These are phyloP conservation scores for Clathrus columnatus DNA, from an alignment of 768 basidiomycete species.

Conservation along the genomic window DNA sequence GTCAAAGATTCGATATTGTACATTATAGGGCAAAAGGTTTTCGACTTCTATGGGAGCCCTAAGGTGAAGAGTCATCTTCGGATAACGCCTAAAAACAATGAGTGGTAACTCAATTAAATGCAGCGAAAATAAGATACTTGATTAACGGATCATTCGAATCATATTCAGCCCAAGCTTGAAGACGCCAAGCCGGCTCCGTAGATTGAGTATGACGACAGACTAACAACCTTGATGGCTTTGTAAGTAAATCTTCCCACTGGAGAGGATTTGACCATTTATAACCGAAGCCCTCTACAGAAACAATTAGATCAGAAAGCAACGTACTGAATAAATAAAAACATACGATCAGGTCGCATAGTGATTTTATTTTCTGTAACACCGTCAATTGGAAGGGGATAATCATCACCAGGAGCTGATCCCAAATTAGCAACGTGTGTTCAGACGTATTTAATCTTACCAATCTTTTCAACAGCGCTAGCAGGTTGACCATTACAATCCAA, in stretches of 20 bases:
- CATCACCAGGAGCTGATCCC: constrained; percentile 66
- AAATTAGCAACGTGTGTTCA: background rate
- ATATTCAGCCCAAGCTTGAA: constrained; percentile 85
- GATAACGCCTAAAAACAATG: constrained; percentile 53
- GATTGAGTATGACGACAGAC: constrained; percentile 77
- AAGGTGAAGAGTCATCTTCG: constrained; percentile 76
- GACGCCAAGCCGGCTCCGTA: constrained; percentile 83
- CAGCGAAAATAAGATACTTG: constrained; percentile 32
- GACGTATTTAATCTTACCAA: constrained; percentile 36
- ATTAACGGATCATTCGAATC: constrained; percentile 48
- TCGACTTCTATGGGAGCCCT: constrained; percentile 93
- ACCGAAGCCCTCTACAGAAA: constrained; percentile 76
- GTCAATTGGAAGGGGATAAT: constrained; percentile 85
- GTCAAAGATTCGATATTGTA: constrained; percentile 96
- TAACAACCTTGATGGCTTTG: constrained; percentile 57
- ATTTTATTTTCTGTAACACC: constrained; percentile 76
- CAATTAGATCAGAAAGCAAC: background rate
- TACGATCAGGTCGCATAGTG: constrained; percentile 87
- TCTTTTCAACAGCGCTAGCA: constrained; percentile 71
- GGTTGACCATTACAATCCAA: constrained; percentile 82
- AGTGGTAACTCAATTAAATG: background rate
- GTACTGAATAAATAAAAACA: constrained; percentile 22
- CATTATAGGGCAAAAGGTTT: constrained; percentile 87
- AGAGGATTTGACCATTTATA: constrained; percentile 88
- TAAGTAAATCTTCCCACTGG: constrained; percentile 81